These are phyloP conservation scores for Allium sativum DNA, from an alignment of 106 monocot genomes.

Conservation along the genomic window DNA sequence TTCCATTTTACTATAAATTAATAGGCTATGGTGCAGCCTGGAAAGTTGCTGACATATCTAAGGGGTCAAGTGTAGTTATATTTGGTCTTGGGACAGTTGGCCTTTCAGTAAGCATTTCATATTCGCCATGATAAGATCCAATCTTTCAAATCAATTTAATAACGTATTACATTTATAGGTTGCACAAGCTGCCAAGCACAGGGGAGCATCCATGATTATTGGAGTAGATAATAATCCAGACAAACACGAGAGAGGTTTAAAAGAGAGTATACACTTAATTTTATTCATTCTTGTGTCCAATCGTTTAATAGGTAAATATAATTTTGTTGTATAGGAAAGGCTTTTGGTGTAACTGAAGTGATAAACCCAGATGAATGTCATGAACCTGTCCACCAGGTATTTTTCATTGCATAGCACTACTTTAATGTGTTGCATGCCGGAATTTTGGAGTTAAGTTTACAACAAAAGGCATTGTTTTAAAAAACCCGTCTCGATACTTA, in stretches of 20 bases:
- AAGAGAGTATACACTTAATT: background rate
- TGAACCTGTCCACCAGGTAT: slow-evolving; percentile 79
- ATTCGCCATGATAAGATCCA: too few relatives aligned
- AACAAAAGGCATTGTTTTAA: too few relatives aligned
- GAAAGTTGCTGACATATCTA: slow-evolving; percentile 76
- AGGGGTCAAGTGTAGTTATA: slow-evolving; percentile 79
- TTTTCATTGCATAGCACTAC: background rate
- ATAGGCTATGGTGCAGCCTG: slow-evolving; percentile 90
- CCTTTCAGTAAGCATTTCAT: slow-evolving; percentile 57
- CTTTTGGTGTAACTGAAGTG: slow-evolving; percentile 75
- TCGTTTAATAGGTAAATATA: background rate
- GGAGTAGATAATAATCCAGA: slow-evolving; percentile 78
- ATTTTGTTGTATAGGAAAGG: slow-evolving; percentile 37
- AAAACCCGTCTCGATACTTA: too few relatives aligned
- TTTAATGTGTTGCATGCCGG: too few relatives aligned
- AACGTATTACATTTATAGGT: slow-evolving; percentile 23
- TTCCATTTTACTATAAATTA: background rate
- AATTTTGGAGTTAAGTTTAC: too few relatives aligned
- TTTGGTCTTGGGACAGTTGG: slow-evolving; percentile 96
- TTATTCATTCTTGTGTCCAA: background rate
- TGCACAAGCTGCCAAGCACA: slow-evolving; percentile 77
- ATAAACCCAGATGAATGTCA: slow-evolving; percentile 64
- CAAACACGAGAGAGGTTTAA: slow-evolving; percentile 68
- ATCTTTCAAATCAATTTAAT: too few relatives aligned
- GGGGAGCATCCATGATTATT: slow-evolving; percentile 72